Evolutionary conservation across 2,329 filamentous ascomycete genomes (phyloP), one percentile per base, ranked within the genome.

Genomic region (Lasiodiplodia hormozganensis): DNA sequence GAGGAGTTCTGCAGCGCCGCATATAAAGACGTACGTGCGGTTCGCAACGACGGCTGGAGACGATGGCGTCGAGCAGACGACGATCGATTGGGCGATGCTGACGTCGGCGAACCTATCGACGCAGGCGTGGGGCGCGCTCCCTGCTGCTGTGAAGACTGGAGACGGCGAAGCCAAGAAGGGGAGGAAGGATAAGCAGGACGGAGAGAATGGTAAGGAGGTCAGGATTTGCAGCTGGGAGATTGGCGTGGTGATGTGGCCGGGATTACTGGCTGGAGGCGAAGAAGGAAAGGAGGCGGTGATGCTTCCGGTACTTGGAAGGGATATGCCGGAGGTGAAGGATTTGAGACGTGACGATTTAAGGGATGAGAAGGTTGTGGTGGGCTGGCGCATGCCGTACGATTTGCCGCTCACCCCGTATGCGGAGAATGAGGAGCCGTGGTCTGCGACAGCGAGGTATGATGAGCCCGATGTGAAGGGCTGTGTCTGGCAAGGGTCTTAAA

Each of bases 21-120:
- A 97, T 73, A 92, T 97, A 76, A 97, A 97, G 78, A 97, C 93
- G 0, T 97, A 96, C 74, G 89, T 94, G 54, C 88, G 92, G 4
- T 72, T 77, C 0, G 18, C 28, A 23, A 23, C 31, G 12, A 10
- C 47, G 23, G 3, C 11, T 69, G 67, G n/a, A 31, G 12, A 2
- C 10, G 40, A 16, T 6, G 76, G 83, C 62, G 40, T 65, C 0
- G 36, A 77, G n/a, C 74, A 81, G 21, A 76, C 74, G 1, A 78
- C 80, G 0, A 89, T 96, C 49, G 92, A 96, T 75, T 97, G 94
- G 94, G 93, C 92, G 1, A 84, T 97, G 71, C 77, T 96, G 2
- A 96, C 93, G 0, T 96, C 92, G n/a, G 93, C 94, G n/a, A 97
- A 97, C 73, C 78, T 97, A 2, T 96, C 92, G 1, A 95, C 90